Evolutionary conservation across 345 rosid species (phyloP).

Genomic region (Syzygium aromaticum): DNA sequence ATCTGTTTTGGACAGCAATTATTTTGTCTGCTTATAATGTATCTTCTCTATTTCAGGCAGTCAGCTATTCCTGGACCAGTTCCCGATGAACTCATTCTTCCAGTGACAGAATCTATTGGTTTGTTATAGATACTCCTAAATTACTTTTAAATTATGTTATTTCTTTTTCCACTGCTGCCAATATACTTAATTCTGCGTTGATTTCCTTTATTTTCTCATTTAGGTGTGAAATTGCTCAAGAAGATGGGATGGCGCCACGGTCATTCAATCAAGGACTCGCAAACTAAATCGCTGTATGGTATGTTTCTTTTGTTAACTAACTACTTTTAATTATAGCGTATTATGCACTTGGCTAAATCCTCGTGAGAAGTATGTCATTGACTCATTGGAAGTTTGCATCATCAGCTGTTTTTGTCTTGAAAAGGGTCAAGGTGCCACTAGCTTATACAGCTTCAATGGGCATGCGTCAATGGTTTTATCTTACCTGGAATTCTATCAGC

Average conservation of each 20-base stretch:
- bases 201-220: conserved; percentile 9
- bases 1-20: background rate
- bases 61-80: conserved; percentile 94
- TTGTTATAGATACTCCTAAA: conserved; percentile 15
- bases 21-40: background rate
- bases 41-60: conserved; percentile 44
- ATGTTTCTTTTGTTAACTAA: background rate
- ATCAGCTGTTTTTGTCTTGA: background rate
- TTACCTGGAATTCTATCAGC: background rate
- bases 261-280: conserved; percentile 69
- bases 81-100: conserved; percentile 81
- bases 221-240: conserved; percentile 77
- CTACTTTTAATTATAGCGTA: background rate
- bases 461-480: background rate
- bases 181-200: background rate
- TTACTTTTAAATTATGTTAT: background rate
- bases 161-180: background rate
- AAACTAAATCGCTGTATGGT: conserved; percentile 49
- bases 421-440: background rate
- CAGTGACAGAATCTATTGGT: conserved; percentile 92
- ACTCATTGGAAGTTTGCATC: background rate
- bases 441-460: background rate
- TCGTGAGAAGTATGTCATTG: background rate
- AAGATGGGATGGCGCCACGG: conserved; percentile 98
- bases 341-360: background rate